Base-by-base conservation (phyloP, 352 stramenopile species). In the Globisporangium irregulare region DNA sequence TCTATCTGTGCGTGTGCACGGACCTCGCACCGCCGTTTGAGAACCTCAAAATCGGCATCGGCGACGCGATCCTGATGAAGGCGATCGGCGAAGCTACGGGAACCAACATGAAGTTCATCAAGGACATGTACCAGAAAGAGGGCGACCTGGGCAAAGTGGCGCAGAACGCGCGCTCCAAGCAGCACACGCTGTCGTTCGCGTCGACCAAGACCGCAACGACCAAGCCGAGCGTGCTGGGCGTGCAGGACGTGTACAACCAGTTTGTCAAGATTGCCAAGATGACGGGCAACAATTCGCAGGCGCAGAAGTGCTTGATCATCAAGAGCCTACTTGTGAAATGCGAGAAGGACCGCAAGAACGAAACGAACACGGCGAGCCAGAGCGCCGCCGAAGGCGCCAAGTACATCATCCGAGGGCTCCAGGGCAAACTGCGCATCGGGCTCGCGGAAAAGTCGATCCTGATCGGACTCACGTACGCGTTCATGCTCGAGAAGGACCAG, bases 351-450 rank as follows among this genome's bases (percentile, higher is more conserved):
- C 89, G 85, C 57, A 93, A 90, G 59, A 69, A 70, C 0, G 62
- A 77, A 61, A 61, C 65, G 65, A 78, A 90, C 53, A 80, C 77
- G 5, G 67, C 76, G 4, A 27, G 27, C 9, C 34, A 27, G 29
- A 94, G 99, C 73, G 75, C 56, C 2, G 56, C 56, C 3, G 54
- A 90, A 65, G 85, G 75, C 7, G 90, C 97, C 54, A 99, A 99
- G 79, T 99, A 98, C 83, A 97, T 99, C 51, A 98, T 99, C 53
- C 93, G 98, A 34, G 96, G 97, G 15, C 85, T 99, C 2, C 87
- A 99, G 78, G 97, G 98, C 36, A 99, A 99, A 71, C 87, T 99
- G 41, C 89, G 98, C 34, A 99, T 99, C 74, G 98, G 98, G 4
- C 75, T 99, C 25, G 97, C 98, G 0, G 93, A 98, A 68, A 97